Evolutionary conservation across 1,139 yeast genomes (phyloP).

Genomic region (Pichia sp.): DNA sequence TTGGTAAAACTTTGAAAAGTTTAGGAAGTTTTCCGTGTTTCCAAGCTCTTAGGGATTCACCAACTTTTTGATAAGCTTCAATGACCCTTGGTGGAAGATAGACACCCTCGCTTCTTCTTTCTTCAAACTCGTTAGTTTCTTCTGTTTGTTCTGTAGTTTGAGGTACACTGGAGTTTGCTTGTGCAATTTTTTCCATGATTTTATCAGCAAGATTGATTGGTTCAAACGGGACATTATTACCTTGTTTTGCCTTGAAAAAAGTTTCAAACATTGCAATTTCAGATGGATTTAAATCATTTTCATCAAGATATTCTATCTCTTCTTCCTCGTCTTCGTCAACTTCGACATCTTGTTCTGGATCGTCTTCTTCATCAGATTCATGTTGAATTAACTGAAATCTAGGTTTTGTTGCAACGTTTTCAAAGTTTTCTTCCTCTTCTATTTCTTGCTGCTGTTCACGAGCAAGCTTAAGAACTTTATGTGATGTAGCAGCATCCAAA

Average conservation of each 20-base stretch:
- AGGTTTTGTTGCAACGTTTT: constrained; percentile 26
- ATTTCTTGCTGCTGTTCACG: constrained; percentile 88
- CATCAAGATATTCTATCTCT: constrained; percentile 21
- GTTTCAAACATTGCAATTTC: constrained; percentile 67
- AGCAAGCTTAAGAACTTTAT: constrained; percentile 83
- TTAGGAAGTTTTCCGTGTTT: constrained; percentile 94
- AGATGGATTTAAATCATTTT: constrained; percentile 42
- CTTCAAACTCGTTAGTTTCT: constrained; percentile 8
- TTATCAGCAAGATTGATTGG: constrained; percentile 79
- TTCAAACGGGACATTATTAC: constrained; percentile 28
- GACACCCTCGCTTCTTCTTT: constrained; percentile 41
- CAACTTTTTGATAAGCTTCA: constrained; percentile 88
- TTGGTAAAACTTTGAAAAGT: constrained; percentile 88
- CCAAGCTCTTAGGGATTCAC: constrained; percentile 81
- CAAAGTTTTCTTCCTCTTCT: constrained; percentile 49
- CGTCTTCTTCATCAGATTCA: constrained; percentile 25
- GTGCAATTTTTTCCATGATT: constrained; percentile 81
- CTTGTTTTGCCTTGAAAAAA: constrained; percentile 40
- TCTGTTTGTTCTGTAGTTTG: constrained; percentile 8
- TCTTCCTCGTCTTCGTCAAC: constrained; percentile 28
- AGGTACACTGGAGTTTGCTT: constrained; percentile 44
- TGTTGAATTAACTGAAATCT: constrained; percentile 25
- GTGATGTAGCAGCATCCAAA: constrained; percentile 75
- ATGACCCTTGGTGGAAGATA: constrained; percentile 92
- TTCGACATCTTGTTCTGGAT: constrained; percentile 22